Base-by-base conservation (phyloP, 2,329 filamentous ascomycete genomes). In the Microdochium paspali region DNA sequence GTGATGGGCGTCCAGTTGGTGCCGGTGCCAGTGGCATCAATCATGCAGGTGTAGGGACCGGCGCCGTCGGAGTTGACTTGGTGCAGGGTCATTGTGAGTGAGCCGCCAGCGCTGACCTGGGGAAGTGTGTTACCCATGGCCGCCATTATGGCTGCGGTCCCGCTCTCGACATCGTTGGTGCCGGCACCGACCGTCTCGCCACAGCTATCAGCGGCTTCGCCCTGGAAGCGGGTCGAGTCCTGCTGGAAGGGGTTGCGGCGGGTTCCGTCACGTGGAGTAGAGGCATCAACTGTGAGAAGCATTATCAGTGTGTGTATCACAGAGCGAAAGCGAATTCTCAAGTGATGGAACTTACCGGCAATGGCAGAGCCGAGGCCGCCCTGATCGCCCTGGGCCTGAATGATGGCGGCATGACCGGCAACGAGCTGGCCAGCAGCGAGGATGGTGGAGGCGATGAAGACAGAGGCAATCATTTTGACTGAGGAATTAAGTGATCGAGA, bases 51-150 rank as follows among this genome's bases (percentile, higher is more conserved):
- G 64, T 82, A 84, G 2, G 80, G 80, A 18, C 82, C 82, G 50
- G 77, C 81, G 49, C 82, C 82, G 54, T 85, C 82, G 31, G 70
- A 70, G 64, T 84, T 85, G 61, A 85, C 79, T 61, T 84, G 80
- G 65, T 84, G 81, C 10, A 84, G 67, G 1, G 79, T 84, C 71
- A 85, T 83, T 54, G 66, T 66, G 50, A 85, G 55, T 47, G 70
- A 55, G 48, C 81, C 82, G 44, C 80, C 80, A 0, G 68, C 56
- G 6, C 68, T 70, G 55, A 85, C 66, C 65, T 84, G 80, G 10
- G 82, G 79, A 23, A 85, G 73, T 49, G 65, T 55, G 50, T 64
- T 65, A 49, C 79, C 80, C 5, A 73, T 82, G 60, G 73, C 69
- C 49, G 69, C 67, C 68, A 84, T 71, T 62, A 84, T 79, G 39